Percentiles rank a stretch among this genome's conserved stretches.
phyloP scores from a whole-genome alignment of 2,329 filamentous ascomycete genomes.

The Aspergillus proliferans region DNA sequence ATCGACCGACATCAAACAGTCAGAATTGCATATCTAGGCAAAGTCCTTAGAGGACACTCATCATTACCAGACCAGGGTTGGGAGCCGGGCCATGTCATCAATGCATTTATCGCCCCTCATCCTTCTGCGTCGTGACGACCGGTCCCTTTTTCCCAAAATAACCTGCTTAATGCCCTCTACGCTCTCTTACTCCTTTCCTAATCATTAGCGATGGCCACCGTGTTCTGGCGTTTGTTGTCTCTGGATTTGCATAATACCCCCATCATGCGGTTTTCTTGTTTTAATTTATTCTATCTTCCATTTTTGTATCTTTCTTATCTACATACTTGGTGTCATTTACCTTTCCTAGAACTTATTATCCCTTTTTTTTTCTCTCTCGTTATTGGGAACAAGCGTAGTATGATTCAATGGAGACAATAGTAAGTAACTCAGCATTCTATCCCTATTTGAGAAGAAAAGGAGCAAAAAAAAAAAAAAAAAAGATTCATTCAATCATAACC shows the following conservation, averaged over 20 bases:
- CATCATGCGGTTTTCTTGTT: not conserved
- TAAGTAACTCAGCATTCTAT: too few species aligned
- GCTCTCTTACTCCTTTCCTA: not conserved
- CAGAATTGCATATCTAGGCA: constrained; percentile 73
- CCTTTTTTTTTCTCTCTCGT: too few species aligned
- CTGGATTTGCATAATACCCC: not conserved
- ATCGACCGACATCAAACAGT: constrained; percentile 55
- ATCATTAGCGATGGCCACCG: not conserved
- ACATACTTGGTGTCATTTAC: too few species aligned
- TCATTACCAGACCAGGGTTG: constrained; percentile 66
- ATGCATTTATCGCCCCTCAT: constrained; percentile 59
- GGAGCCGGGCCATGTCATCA: constrained; percentile 68
- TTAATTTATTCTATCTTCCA: not conserved
- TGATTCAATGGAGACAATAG: too few species aligned
- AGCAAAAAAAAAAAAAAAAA: too few species aligned
- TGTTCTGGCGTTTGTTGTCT: not conserved
- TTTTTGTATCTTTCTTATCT: not conserved
- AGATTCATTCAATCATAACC: too few species aligned
- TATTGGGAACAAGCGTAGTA: too few species aligned
- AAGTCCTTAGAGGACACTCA: constrained; percentile 63
- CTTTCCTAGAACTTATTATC: too few species aligned
- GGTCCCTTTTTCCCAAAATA: not conserved
- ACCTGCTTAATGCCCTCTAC: not conserved
- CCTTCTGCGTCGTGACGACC: constrained; percentile 8
- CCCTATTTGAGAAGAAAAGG: too few species aligned